Evolutionary conservation across 176 grass and related monocot species (phyloP).

Genomic region (Avena eriantha): DNA sequence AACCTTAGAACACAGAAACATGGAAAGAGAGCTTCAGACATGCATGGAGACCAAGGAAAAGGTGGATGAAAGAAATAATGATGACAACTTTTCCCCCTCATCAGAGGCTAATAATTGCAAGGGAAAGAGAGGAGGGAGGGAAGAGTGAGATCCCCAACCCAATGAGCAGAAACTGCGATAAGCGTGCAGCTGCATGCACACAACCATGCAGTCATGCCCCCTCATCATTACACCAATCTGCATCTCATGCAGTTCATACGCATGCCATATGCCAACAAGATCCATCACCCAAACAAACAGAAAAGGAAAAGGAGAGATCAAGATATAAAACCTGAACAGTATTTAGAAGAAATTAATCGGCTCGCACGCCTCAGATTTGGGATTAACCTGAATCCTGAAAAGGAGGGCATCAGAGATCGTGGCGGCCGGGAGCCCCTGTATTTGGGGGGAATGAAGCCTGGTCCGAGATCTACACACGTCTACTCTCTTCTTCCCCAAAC

Average conservation of each 20-base stretch:
- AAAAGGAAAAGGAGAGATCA: neutral
- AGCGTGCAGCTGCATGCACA: slow-evolving; percentile 37
- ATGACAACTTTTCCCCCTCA: slow-evolving; percentile 39
- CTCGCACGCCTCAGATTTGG: slow-evolving; percentile 38
- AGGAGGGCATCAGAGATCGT: neutral
- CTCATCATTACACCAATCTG: slow-evolving; percentile 71
- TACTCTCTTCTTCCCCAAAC: slow-evolving; percentile 13
- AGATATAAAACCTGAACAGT: neutral
- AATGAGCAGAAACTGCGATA: slow-evolving; percentile 26
- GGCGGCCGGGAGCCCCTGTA: slow-evolving; percentile 55
- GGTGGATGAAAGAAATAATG: slow-evolving; percentile 36
- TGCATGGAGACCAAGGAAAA: neutral
- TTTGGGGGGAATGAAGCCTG: slow-evolving; percentile 97
- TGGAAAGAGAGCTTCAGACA: neutral
- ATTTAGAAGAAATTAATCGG: neutral
- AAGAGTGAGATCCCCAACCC: slow-evolving; percentile 10
- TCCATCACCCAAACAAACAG: slow-evolving; percentile 4
- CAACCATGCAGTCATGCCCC: slow-evolving; percentile 49
- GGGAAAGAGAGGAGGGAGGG: neutral
- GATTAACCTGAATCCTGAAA: neutral
- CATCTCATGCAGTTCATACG: slow-evolving; percentile 59
- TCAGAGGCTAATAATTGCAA: slow-evolving; percentile 54
- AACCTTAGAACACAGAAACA: neutral
- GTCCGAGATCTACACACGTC: slow-evolving; percentile 71
- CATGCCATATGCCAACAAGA: slow-evolving; percentile 4